Base-by-base conservation (phyloP, 108 stramenopile genomes). In the Chaetoceros muelleri region DNA sequence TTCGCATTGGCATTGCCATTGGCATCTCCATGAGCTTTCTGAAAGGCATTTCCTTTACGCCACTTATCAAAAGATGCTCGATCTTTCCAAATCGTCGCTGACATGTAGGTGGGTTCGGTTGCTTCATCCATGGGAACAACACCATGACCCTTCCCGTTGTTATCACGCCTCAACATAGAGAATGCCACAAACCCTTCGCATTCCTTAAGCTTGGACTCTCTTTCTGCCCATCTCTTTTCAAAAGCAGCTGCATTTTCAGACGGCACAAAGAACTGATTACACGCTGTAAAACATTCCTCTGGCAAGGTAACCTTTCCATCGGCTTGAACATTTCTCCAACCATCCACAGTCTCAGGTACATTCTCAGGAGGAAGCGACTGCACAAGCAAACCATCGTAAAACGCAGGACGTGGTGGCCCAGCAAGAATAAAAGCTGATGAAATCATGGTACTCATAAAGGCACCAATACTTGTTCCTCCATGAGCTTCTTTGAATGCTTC, bases 401-500 rank as follows among this genome's bases (percentile, higher is more conserved):
- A 90, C 27, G 87, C 85, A 0, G 89, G 88, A 28, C 70, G 61
- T 10, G 93, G 89, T 22, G 88, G 61, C 7, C 88, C 88, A 46
- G 63, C 65, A 19, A 90, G 65, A 0, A 86, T 78, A 52, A 85
- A 59, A 10, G 84, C 83, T 20, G 71, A 73, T 46, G 57, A 72
- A 45, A 92, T 72, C 90, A 87, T 87, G 58, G 84, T 85, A 26
- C 77, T 68, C 10, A 90, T 48, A 53, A 90, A 93, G 21, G 82
- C 85, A 30, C 78, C 70, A 48, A 84, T 79, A 20, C 73, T 74
- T n/a, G 86, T 93, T 3, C 93, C 93, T 3, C 93, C 88, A 68
- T 94, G 93, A 2, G 93, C 93, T 61, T 94, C 89, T 70, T 86
- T 90, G 73, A 94, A 94, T 24, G 88, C 93, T 10, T 94, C 87